These are phyloP conservation scores for Saprolegnia diclina DNA, from an alignment of 352 stramenopile genomes.

Conservation along the genomic window DNA sequence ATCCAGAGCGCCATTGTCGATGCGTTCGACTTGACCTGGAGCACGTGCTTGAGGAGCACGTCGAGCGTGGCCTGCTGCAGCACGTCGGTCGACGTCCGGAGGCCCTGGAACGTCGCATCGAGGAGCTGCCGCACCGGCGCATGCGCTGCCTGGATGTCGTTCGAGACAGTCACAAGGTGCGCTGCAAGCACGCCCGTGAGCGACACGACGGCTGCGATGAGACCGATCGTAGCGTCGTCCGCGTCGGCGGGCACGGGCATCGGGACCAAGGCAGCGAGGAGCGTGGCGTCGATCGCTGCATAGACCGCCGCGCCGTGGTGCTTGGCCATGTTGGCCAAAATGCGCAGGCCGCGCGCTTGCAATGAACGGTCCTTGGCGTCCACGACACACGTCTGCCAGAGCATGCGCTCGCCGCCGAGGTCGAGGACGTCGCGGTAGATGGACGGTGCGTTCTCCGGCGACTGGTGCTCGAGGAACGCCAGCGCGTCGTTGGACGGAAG, in stretches of 20 bases:
- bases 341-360: neutral
- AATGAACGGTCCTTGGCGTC: neutral
- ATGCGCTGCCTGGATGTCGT: slow-evolving; percentile 33
- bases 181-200: slow-evolving; percentile 71
- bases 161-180: slow-evolving; percentile 55
- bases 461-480: slow-evolving; percentile 53
- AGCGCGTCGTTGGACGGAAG: slow-evolving; percentile 54
- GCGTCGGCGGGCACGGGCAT: neutral
- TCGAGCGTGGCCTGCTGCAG: slow-evolving; percentile 70
- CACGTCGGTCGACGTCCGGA: slow-evolving; percentile 54
- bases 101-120: slow-evolving; percentile 53
- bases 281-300: slow-evolving; percentile 12
- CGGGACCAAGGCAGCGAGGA: slow-evolving; percentile 14
- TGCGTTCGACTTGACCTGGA: slow-evolving; percentile 33
- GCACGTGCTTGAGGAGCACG: slow-evolving; percentile 39
- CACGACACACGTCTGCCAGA: slow-evolving; percentile 19
- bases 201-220: slow-evolving; percentile 45
- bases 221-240: slow-evolving; percentile 30
- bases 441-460: slow-evolving; percentile 25
- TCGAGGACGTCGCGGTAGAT: slow-evolving; percentile 25
- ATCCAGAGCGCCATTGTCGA: slow-evolving; percentile 48
- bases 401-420: neutral
- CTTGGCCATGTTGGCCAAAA: slow-evolving; percentile 16
- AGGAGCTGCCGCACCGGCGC: slow-evolving; percentile 47
- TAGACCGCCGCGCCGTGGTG: neutral